Percentiles rank a stretch among this genome's conserved stretches.
Conservation (phyloP, 805 yeast species). For the Nakazawaea wyomingensis region DNA sequence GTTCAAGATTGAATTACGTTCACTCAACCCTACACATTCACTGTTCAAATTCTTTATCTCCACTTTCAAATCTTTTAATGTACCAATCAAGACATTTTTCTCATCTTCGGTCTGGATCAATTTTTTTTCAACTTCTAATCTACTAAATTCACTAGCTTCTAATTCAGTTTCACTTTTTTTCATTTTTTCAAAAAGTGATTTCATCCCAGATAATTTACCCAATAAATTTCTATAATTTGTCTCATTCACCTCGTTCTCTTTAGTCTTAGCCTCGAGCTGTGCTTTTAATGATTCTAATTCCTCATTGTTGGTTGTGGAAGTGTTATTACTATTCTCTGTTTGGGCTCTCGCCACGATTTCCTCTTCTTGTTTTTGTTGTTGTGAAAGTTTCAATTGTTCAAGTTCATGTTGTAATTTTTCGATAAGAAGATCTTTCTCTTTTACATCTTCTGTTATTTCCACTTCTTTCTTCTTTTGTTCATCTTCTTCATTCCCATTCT, state of each 20-base stretch:
- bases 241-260: conserved; percentile 54
- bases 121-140: conserved; percentile 24
- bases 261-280: conserved; percentile 30
- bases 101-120: conserved; percentile 16
- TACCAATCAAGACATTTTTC: conserved; percentile 10
- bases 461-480: background rate
- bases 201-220: conserved; percentile 67
- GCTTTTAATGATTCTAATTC: conserved; percentile 17
- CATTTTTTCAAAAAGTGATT: conserved; percentile 66
- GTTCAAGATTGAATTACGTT: conserved; percentile 32
- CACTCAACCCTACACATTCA: conserved; percentile 49
- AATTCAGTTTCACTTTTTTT: conserved; percentile 63
- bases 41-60: conserved; percentile 39
- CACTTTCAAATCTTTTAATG: conserved; percentile 20
- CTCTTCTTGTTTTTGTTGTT: background rate
- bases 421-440: conserved; percentile 1
- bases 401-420: background rate
- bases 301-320: background rate
- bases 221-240: conserved; percentile 57
- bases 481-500: background rate
- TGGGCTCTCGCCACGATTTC: background rate
- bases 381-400: background rate
- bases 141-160: conserved; percentile 42
- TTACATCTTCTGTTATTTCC: background rate
- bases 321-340: background rate